Evolutionary conservation across 148 eudicot genomes (phyloP).

Genomic region (Rhododendron mucronatum): DNA sequence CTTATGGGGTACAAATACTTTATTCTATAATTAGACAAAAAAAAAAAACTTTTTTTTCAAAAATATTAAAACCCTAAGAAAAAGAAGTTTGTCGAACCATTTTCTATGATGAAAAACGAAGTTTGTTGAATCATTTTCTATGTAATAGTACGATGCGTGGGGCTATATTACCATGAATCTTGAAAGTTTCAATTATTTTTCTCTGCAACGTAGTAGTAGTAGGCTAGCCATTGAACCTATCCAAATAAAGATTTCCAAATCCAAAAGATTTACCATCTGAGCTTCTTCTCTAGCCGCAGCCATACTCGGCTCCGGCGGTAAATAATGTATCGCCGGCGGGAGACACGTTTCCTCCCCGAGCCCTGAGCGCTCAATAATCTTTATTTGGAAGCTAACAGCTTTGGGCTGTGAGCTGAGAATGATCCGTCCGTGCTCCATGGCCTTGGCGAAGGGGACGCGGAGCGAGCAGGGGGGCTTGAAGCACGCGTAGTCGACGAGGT

Average conservation of each 20-base stretch:
- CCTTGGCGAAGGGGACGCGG: slow-evolving; percentile 9
- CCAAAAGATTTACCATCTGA: slow-evolving; percentile 8
- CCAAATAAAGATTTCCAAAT: no score
- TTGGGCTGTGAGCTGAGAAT: not conserved
- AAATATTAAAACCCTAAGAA: no score
- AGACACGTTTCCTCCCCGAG: slow-evolving; percentile 20
- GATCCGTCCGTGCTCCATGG: slow-evolving; percentile 10
- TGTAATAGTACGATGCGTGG: no score
- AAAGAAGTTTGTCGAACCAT: no score
- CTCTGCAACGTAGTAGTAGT: no score
- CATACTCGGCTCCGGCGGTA: slow-evolving; percentile 21
- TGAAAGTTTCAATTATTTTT: no score
- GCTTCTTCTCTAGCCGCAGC: slow-evolving; percentile 22
- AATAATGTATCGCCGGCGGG: slow-evolving; percentile 14
- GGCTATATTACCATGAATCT: no score
- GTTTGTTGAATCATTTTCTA: not conserved
- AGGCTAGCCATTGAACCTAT: no score
- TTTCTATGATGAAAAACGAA: not conserved
- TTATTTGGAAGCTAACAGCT: slow-evolving; percentile 8
- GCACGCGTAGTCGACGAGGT: slow-evolving; percentile 27
- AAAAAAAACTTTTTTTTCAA: no score
- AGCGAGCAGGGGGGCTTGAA: slow-evolving; percentile 18
- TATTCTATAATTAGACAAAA: no score
- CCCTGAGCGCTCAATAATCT: slow-evolving; percentile 15
- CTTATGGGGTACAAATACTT: no score